Base-by-base conservation (phyloP, 2,329 filamentous ascomycete genomes). In the Apiospora marii region DNA sequence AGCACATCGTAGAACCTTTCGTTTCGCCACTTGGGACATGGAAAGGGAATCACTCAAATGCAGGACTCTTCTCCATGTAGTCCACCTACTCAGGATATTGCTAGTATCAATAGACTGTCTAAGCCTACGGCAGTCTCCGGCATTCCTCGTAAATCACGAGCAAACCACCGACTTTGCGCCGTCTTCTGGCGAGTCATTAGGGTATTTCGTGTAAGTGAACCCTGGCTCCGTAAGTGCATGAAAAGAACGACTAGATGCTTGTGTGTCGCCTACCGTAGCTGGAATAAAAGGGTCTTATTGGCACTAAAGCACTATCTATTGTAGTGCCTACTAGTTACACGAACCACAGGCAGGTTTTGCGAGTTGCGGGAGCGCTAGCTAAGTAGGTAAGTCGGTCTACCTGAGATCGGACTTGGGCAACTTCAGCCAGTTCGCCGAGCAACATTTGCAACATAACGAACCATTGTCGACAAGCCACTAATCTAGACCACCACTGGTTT, bases 331-430 rank as follows among this genome's bases (percentile, higher is more conserved):
- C 53, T 61, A 61, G 53, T 61, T 22, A 10, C 1, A 53, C 13
- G 13, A 30, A 53, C 3, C 12, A 53, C 24, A 30, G 13, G 51
- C 24, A 30, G 13, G 51, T 14, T 24, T 24, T 27, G 51, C 51
- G 51, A 53, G 51, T 7, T 30, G 24, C 51, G 53, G 53, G 53
- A 61, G 53, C 53, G 46, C 46, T 49, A 49, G 46, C 46, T 49
- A 49, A 22, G 22, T 3, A 10, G n/a, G 46, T n/a, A n/a, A 22
- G 5, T 22, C 2, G 5, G 13, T 34, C 12, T 34, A 58, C n/a
- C n/a, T n/a, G 14, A 22, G 4, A n/a, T n/a, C 22, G 30, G 30
- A n/a, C 30, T n/a, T 41, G 58, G n/a, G 7, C 58, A 8, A 37
- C 10, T 34, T 41, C 30, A 64, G 58, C 34, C 19, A 41, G 14